Percentiles rank a stretch among this genome's conserved stretches.
Evolutionary conservation across 2,329 filamentous ascomycete genomes (phyloP).

Genomic region (Mollisia scopiformis): DNA sequence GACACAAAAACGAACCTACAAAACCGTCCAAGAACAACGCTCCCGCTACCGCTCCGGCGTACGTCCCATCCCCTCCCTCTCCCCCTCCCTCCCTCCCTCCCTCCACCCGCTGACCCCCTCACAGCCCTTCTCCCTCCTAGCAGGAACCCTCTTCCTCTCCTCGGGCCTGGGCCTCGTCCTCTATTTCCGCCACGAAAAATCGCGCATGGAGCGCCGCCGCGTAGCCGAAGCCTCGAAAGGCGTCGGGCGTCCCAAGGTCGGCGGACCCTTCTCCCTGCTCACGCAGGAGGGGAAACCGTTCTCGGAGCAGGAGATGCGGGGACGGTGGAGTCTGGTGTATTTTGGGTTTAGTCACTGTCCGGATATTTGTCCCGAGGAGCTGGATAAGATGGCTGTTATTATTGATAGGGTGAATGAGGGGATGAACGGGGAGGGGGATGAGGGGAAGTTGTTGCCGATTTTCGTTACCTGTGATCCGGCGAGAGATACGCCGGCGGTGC

Average conservation of each 20-base stretch:
- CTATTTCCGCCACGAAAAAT: constrained; percentile 95
- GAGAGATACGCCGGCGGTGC: constrained; percentile 81
- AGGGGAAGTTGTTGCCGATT: constrained; percentile 60
- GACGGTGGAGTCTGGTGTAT: constrained; percentile 87
- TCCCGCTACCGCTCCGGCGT: constrained; percentile 26
- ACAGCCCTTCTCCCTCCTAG: constrained; percentile 92
- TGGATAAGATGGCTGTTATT: constrained; percentile 99
- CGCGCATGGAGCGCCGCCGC: constrained; percentile 83
- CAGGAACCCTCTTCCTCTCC: constrained; percentile 80
- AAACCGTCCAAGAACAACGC: constrained; percentile 37
- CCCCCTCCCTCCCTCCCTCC: neutral
- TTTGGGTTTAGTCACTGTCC: constrained; percentile 99
- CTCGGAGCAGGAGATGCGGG: constrained; percentile 80
- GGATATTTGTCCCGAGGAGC: constrained; percentile 97
- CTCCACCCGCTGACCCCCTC: neutral
- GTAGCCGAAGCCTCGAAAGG: constrained; percentile 93
- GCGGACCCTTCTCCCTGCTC: constrained; percentile 79
- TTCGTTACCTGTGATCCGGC: constrained; percentile 97
- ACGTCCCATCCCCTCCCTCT: constrained; percentile 11
- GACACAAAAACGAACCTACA: constrained; percentile 25
- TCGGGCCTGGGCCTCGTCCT: constrained; percentile 78
- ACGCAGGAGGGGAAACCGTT: constrained; percentile 82
- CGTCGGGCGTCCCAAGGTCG: constrained; percentile 89
- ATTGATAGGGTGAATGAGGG: constrained; percentile 69
- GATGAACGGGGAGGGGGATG: neutral